Conservation (phyloP, 352 stramenopile species). For the Phytophthora brassicae region DNA sequence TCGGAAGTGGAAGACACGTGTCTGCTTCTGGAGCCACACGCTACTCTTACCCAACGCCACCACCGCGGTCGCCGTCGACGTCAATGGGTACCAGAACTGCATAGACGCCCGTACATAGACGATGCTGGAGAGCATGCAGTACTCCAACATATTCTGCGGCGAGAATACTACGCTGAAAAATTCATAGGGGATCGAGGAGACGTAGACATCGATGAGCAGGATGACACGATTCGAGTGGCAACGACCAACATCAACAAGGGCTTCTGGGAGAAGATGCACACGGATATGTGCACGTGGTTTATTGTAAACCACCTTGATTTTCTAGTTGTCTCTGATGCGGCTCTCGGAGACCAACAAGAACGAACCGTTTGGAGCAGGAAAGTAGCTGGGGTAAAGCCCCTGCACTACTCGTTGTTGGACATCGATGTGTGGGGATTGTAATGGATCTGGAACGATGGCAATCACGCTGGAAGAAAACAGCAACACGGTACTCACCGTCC, state of each 20-base stretch:
- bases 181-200: not conserved
- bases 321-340: not conserved
- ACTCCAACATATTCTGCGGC: not conserved
- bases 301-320: conserved; percentile 2
- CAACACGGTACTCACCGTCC: not conserved
- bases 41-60: not conserved
- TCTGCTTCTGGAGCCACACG: not conserved
- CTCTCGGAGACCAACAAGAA: not conserved
- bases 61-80: not conserved
- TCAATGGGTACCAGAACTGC: not conserved
- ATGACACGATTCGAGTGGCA: not conserved
- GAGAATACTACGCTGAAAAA: conserved; percentile 3
- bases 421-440: not conserved
- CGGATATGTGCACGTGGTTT: not conserved
- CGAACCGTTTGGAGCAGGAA: not conserved
- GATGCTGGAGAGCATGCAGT: not conserved
- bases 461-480: not conserved
- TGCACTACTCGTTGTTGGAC: not conserved
- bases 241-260: conserved; percentile 9
- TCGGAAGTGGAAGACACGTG: not conserved
- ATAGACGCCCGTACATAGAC: not conserved
- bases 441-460: conserved; percentile 4
- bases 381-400: not conserved
- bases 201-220: not conserved
- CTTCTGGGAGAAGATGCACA: conserved; percentile 1